phyloP scores from a whole-genome alignment of 495 filamentous ascomycete genomes.

The Aspergillus sclerotioniger region DNA sequence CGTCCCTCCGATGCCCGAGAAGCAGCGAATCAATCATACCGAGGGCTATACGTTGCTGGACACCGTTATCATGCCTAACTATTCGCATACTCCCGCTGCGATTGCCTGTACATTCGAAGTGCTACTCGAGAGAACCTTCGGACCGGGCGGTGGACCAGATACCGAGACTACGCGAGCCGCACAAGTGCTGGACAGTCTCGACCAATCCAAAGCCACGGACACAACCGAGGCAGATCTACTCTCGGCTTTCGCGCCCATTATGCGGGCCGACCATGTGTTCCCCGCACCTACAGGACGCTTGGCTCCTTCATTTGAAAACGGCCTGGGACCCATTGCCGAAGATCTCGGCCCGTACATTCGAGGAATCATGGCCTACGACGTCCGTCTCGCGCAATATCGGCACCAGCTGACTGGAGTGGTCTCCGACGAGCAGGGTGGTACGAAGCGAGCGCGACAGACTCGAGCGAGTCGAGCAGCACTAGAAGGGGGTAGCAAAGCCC shows the following conservation, averaged over 20 bases:
- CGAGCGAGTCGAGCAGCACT: constrained; percentile 77
- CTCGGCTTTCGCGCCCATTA: constrained; percentile 35
- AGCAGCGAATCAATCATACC: constrained; percentile 60
- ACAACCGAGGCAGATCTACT: constrained; percentile 23
- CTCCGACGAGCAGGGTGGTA: constrained; percentile 47
- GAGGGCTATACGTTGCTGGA: constrained; percentile 62
- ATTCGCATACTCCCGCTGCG: constrained; percentile 33
- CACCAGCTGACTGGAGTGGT: constrained; percentile 60
- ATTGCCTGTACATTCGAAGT: constrained; percentile 38
- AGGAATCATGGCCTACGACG: constrained; percentile 72
- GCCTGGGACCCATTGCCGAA: constrained; percentile 56
- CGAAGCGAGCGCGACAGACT: constrained; percentile 71
- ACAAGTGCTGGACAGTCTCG: constrained; percentile 26
- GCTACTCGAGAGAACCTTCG: constrained; percentile 31
- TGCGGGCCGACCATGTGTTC: constrained; percentile 30
- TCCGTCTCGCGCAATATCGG: constrained; percentile 64
- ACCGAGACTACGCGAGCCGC: constrained; percentile 23
- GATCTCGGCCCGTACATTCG: constrained; percentile 87
- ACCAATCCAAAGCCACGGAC: constrained; percentile 14
- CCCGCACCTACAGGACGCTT: constrained; percentile 28
- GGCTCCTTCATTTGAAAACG: constrained; percentile 70
- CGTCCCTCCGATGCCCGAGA: constrained; percentile 56
- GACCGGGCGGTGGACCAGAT: constrained; percentile 27
- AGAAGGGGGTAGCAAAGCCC: constrained; percentile 73
- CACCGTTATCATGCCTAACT: constrained; percentile 41